Evolutionary conservation across 2,329 filamentous ascomycete genomes (phyloP), one percentile per base, ranked within the genome.

Genomic region (Mycogone perniciosa): DNA sequence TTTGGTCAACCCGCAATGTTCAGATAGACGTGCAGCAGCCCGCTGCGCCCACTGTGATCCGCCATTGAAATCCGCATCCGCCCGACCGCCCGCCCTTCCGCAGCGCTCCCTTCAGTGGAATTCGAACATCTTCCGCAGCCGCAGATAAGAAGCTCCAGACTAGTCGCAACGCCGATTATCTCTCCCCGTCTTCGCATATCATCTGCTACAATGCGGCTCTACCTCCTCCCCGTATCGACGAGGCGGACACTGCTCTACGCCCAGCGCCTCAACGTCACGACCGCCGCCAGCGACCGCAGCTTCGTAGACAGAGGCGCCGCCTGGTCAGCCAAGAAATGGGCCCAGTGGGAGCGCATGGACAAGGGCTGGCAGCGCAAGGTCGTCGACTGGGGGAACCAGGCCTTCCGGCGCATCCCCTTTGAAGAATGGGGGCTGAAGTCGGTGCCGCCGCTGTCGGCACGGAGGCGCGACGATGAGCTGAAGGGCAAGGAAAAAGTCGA

Each of bases 401-500:
- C 89, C 11, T 81, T 99, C 54, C 84, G 88, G 60, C 82, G 89
- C 56, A 95, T 99, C 62, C 88, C 93, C 3, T 96, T 88, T 67
- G 88, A 97, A 71, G 93, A 99, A 84, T 99, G 93, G 93, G 90
- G 89, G 0, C 77, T 99, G 59, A 97, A 97, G 73, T 95, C 89
- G 34, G 85, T 99, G 47, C 93, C 93, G 41, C 85, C 91, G 26
- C 75, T 95, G 59, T 89, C 84, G 39, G 73, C 81, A 51, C 79
- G 81, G 58, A 77, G 83, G 52, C 77, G 80, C 59, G 74, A 79
- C 44, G 82, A 88, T 47, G 82, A 87, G 59, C 62, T 83, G 26
- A 67, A 81, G 47, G 81, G 79, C 35, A 76, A 78, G 56, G 79
- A 82, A 46, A 82, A 80, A 60, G 81, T 89, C 54, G 81, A 89